These are phyloP conservation scores for Panus rudis DNA, from an alignment of 768 basidiomycete genomes.

Conservation along the genomic window DNA sequence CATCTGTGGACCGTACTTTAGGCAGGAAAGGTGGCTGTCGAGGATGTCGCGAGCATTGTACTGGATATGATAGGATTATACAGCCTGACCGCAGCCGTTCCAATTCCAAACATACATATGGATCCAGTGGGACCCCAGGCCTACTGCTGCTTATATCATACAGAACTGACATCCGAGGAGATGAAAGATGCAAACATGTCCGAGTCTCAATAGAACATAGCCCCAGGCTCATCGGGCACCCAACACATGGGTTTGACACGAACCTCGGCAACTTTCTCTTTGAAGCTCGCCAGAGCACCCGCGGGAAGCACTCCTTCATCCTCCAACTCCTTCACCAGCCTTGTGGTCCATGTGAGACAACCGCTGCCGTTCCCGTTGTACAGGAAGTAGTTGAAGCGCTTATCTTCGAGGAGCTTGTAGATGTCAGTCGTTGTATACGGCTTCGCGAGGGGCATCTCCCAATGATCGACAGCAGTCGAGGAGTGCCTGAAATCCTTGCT, in stretches of 20 bases:
- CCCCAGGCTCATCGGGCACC: too few species aligned
- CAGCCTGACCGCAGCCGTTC: too few species aligned
- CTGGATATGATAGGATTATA: background rate
- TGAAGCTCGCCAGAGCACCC: background rate
- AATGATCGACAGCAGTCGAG: background rate
- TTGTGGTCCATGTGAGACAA: constrained; percentile 2
- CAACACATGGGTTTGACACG: too few species aligned
- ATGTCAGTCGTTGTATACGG: background rate
- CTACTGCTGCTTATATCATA: too few species aligned
- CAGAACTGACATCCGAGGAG: too few species aligned
- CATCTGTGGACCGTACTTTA: constrained; percentile 8
- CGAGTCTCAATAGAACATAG: too few species aligned
- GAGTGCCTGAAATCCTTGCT: constrained; percentile 2
- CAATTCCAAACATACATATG: too few species aligned
- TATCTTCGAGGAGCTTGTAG: constrained; percentile 1
- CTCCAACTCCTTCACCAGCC: background rate
- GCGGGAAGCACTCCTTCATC: background rate
- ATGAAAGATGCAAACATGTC: too few species aligned
- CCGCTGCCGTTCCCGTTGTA: constrained; percentile 3
- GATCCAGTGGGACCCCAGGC: too few species aligned
- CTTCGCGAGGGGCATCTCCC: background rate
- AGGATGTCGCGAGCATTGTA: constrained; percentile 1
- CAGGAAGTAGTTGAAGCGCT: constrained; percentile 1
- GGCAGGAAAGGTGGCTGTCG: constrained; percentile 3
- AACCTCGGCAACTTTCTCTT: background rate